Conservation (phyloP, 1,139 yeast species). For the Debaryomyces fabryi region DNA sequence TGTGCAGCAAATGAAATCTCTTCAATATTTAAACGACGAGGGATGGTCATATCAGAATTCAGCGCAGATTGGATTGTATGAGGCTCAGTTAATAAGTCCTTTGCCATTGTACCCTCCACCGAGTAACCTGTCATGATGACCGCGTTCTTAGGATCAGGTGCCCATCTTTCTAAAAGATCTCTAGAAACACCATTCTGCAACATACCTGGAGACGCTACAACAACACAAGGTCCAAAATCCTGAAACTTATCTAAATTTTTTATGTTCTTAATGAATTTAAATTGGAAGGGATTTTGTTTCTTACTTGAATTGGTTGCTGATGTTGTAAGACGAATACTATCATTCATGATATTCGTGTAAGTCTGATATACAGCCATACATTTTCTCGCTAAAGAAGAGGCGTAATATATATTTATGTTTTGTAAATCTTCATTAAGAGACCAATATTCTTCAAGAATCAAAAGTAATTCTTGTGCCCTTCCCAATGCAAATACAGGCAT, state of each 20-base stretch:
- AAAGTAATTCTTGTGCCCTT: slow-evolving; percentile 88
- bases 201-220: slow-evolving; percentile 98
- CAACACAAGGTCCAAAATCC: slow-evolving; percentile 94
- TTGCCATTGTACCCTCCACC: slow-evolving; percentile 98
- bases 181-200: slow-evolving; percentile 93
- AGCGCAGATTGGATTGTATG: slow-evolving; percentile 77
- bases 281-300: slow-evolving; percentile 78
- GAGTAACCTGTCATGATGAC: slow-evolving; percentile 94
- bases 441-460: slow-evolving; percentile 96
- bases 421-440: slow-evolving; percentile 80
- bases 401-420: slow-evolving; percentile 80
- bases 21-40: slow-evolving; percentile 86
- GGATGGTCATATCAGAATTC: slow-evolving; percentile 81
- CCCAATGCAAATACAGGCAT: slow-evolving; percentile 97
- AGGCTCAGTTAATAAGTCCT: slow-evolving; percentile 84
- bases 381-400: slow-evolving; percentile 89
- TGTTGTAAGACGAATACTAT: slow-evolving; percentile 75
- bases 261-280: slow-evolving; percentile 80
- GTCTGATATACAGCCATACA: slow-evolving; percentile 98
- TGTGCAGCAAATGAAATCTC: slow-evolving; percentile 99
- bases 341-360: slow-evolving; percentile 96
- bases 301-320: slow-evolving; percentile 52
- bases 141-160: slow-evolving; percentile 91
- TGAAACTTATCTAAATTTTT: slow-evolving; percentile 82
- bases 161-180: slow-evolving; percentile 91